Percentiles rank a stretch among this genome's conserved stretches.
phyloP scores from a whole-genome alignment of 2,329 filamentous ascomycete species.

The Penicillium psychrosexuale region DNA sequence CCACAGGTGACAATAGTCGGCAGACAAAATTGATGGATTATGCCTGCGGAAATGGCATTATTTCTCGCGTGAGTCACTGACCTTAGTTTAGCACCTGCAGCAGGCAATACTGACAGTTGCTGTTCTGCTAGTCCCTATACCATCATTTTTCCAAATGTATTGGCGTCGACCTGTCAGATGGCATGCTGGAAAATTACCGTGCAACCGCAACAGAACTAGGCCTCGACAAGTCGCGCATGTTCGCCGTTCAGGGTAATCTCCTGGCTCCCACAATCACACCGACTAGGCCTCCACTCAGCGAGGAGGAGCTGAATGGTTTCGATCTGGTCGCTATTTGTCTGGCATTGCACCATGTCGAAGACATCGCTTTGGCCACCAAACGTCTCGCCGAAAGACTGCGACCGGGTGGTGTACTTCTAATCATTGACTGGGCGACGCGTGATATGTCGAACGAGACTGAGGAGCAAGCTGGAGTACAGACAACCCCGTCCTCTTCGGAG shows the following conservation, averaged over 20 bases:
- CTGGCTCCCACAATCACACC: not conserved
- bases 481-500: not conserved
- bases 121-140: not conserved
- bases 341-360: slow-evolving; percentile 3
- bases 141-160: not conserved
- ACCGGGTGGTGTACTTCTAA: not conserved
- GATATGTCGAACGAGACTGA: not conserved
- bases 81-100: not conserved
- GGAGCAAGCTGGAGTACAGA: not conserved
- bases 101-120: not conserved
- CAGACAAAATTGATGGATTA: slow-evolving; percentile 3
- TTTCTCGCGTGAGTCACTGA: not conserved
- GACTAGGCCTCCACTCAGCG: not conserved
- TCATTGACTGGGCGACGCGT: not conserved
- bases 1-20: not conserved
- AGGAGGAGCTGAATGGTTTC: not conserved
- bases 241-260: not conserved
- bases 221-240: not conserved
- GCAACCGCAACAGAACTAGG: not conserved
- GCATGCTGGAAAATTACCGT: not conserved
- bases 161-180: not conserved
- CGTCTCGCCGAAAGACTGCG: not conserved
- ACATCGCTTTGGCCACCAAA: not conserved
- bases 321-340: slow-evolving; percentile 1
- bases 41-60: slow-evolving; percentile 3